Percentiles rank a stretch among this genome's conserved stretches.
Conservation (phyloP, 2,329 filamentous ascomycete genomes). For the Gaeumannomyces sp. region DNA sequence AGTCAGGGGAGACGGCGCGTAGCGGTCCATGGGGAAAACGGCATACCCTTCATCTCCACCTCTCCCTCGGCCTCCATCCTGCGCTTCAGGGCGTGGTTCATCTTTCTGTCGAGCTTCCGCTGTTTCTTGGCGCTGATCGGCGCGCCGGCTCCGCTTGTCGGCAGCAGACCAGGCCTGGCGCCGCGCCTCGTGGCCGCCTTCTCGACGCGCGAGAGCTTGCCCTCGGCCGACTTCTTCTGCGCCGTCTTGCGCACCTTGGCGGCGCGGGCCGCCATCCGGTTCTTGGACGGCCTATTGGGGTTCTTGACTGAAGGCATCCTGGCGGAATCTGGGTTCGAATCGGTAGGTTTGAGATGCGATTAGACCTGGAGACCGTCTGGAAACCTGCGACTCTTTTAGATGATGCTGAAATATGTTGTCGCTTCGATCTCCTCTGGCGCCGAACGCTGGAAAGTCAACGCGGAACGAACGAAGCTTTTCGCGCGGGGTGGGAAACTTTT, state of each 20-base stretch:
- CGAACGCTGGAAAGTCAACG: not conserved
- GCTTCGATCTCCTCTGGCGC: not conserved
- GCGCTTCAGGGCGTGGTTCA: constrained; percentile 45
- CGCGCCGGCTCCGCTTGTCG: constrained; percentile 47
- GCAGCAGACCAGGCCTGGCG: constrained; percentile 45
- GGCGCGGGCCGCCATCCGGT: constrained; percentile 41
- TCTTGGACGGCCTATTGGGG: constrained; percentile 50
- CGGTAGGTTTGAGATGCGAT: not conserved
- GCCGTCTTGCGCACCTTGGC: constrained; percentile 37
- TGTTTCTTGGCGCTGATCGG: constrained; percentile 49
- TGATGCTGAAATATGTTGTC: not conserved
- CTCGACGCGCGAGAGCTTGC: constrained; percentile 18
- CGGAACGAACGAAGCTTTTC: not conserved
- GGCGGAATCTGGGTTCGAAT: not conserved
- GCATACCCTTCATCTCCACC: constrained; percentile 23
- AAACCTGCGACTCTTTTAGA: not conserved
- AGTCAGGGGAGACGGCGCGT: not conserved
- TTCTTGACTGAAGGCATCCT: constrained; percentile 51
- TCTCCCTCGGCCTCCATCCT: constrained; percentile 45
- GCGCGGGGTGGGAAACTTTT: constrained; percentile 2
- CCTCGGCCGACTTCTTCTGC: constrained; percentile 33
- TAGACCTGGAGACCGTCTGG: no score
- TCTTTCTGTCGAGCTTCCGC: constrained; percentile 49
- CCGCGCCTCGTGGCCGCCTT: constrained; percentile 39
- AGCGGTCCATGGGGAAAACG: not conserved